Evolutionary conservation across 345 rosid species (phyloP).

Genomic region (Turritis glabra): DNA sequence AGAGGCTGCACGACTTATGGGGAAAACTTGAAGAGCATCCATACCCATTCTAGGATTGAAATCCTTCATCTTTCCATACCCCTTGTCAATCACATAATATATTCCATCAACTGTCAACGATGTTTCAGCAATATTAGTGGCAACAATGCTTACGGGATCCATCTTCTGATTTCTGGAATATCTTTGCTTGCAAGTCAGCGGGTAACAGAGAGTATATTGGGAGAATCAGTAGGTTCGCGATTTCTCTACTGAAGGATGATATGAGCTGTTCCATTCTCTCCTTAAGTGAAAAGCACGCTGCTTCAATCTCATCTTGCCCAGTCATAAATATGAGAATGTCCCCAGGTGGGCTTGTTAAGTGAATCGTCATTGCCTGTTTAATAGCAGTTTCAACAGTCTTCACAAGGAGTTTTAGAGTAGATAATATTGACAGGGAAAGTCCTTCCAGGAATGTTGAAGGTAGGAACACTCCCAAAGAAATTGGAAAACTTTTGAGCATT

Average conservation of each 20-base stretch:
- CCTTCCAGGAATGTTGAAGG: constrained; percentile 93
- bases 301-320: constrained; percentile 97
- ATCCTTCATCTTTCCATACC: constrained; percentile 97
- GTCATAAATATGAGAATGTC: constrained; percentile 99
- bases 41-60: constrained; percentile 99
- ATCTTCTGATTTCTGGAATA: constrained; percentile 89
- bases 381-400: constrained; percentile 98
- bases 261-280: constrained; percentile 91
- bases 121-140: constrained; percentile 98
- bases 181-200: constrained; percentile 98
- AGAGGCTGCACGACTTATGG: constrained; percentile 94
- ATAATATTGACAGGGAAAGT: constrained; percentile 87
- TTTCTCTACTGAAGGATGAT: constrained; percentile 66
- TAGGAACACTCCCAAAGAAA: constrained; percentile 96
- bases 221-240: constrained; percentile 77
- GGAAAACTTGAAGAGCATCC: constrained; percentile 99
- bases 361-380: constrained; percentile 97
- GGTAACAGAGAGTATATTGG: constrained; percentile 98
- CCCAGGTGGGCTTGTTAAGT: constrained; percentile 84
- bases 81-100: constrained; percentile 87
- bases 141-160: constrained; percentile 99
- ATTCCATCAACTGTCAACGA: constrained; percentile 97
- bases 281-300: constrained; percentile 84
- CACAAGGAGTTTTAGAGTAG: constrained; percentile 89
- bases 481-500: constrained; percentile 95